These are phyloP conservation scores for Leccinum fallax DNA, from an alignment of 1,284 basidiomycete genomes.

Conservation along the genomic window DNA sequence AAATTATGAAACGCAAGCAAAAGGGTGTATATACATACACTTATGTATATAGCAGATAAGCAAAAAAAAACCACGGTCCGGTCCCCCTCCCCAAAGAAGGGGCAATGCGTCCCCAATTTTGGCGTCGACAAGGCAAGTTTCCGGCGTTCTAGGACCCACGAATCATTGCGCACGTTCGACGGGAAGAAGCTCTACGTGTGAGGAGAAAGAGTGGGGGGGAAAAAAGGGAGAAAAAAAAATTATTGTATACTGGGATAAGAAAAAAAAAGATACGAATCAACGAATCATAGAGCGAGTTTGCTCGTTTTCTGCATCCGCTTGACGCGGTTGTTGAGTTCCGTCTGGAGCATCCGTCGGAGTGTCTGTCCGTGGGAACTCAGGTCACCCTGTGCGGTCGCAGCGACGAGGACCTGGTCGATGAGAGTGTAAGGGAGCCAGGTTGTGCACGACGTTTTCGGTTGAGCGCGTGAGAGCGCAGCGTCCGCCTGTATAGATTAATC, in stretches of 20 bases:
- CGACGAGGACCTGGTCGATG: constrained; percentile 82
- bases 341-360: constrained; percentile 52
- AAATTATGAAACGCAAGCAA: constrained; percentile 12
- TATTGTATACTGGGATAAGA: neutral
- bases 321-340: constrained; percentile 59
- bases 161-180: neutral
- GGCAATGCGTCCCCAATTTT: constrained; percentile 2
- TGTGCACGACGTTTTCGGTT: constrained; percentile 55
- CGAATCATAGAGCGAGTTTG: constrained; percentile 21
- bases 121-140: neutral
- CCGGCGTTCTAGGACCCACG: neutral
- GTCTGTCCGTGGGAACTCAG: constrained; percentile 44
- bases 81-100: neutral
- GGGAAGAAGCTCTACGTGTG: neutral
- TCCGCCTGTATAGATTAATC: constrained; percentile 49
- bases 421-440: constrained; percentile 86
- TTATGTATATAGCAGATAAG: neutral
- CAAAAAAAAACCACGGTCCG: neutral
- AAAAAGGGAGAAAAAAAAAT: neutral
- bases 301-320: constrained; percentile 66
- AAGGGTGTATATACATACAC: neutral
- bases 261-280: neutral
- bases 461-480: constrained; percentile 54
- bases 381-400: constrained; percentile 58
- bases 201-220: neutral